Conservation (phyloP, 805 yeast species). For the Wickerhamiella galacta region DNA sequence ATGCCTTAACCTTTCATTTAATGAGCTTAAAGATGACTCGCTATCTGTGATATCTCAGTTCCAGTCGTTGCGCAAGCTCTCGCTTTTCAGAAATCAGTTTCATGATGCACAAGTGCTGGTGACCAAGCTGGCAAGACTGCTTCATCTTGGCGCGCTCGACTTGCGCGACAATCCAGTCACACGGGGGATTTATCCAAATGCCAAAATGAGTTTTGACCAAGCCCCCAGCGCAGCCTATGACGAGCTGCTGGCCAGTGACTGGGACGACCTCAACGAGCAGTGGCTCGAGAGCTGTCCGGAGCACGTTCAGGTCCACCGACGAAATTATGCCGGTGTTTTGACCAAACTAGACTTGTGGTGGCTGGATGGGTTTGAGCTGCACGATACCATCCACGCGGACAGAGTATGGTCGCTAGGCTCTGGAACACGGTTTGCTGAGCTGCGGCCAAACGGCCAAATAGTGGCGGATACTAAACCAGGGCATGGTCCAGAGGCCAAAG, state of each 20-base stretch:
- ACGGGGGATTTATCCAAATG: constrained; percentile 2
- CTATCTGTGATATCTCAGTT: constrained; percentile 6
- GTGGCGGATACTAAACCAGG: no score
- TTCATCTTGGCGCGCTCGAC: constrained; percentile 10
- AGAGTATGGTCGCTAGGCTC: not conserved
- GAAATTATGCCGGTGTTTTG: not conserved
- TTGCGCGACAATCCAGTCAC: constrained; percentile 8
- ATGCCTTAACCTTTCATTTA: constrained; percentile 13
- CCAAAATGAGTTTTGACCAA: constrained; percentile 1
- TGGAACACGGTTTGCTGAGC: not conserved
- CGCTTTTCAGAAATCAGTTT: constrained; percentile 12
- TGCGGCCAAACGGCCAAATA: not conserved
- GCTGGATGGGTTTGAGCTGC: constrained; percentile 3
- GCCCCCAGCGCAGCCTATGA: constrained; percentile 4
- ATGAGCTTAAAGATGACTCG: constrained; percentile 9
- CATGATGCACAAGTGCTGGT: constrained; percentile 2
- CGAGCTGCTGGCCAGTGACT: constrained; percentile 3
- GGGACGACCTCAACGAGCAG: not conserved
- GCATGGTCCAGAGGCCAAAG: no score
- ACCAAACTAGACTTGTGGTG: constrained; percentile 2
- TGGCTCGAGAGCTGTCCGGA: constrained; percentile 1
- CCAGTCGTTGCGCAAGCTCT: constrained; percentile 11
- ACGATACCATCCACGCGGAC: not conserved
- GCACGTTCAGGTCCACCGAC: not conserved
- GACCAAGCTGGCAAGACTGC: constrained; percentile 3